Conservation (phyloP, 139 green algal species). For the Spirogloea muscicola region DNA sequence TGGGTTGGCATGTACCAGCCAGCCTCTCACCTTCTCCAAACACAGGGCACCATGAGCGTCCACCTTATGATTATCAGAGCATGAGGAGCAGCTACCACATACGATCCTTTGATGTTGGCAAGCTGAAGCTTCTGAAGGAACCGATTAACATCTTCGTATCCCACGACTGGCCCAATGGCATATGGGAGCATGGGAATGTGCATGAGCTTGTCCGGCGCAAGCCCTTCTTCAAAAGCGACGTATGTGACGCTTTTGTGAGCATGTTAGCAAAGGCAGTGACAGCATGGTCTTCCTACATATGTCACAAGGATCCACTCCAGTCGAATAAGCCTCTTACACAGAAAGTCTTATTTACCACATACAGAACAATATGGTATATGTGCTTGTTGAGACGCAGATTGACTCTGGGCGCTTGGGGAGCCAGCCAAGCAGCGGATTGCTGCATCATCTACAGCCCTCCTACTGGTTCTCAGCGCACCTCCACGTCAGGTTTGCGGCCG, state of each 20-base stretch:
- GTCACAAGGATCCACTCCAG: too few relatives aligned
- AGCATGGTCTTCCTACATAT: too few relatives aligned
- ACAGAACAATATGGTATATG: too few relatives aligned
- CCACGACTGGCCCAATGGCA: constrained; percentile 92
- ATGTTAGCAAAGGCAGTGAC: too few relatives aligned
- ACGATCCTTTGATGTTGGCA: constrained; percentile 78
- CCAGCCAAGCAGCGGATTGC: constrained; percentile 34
- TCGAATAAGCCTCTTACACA: too few relatives aligned
- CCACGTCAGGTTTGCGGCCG: constrained; percentile 90
- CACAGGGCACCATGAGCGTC: constrained; percentile 74
- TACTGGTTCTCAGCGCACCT: constrained; percentile 96
- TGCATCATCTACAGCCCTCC: constrained; percentile 64
- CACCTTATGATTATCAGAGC: constrained; percentile 71
- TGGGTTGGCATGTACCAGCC: too few relatives aligned
- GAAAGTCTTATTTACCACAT: too few relatives aligned
- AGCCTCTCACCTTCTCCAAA: too few relatives aligned
- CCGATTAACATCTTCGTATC: constrained; percentile 85
- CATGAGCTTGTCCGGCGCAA: constrained; percentile 76
- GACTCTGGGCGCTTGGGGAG: constrained; percentile 50
- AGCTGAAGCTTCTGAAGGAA: constrained; percentile 62
- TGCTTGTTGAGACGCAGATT: too few relatives aligned
- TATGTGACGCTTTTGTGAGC: constrained; percentile 58
- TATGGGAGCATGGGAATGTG: constrained; percentile 75
- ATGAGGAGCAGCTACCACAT: constrained; percentile 90
- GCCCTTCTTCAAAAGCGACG: constrained; percentile 69